Conservation (phyloP, 495 filamentous ascomycete genomes). For the Penicillium desertorum region DNA sequence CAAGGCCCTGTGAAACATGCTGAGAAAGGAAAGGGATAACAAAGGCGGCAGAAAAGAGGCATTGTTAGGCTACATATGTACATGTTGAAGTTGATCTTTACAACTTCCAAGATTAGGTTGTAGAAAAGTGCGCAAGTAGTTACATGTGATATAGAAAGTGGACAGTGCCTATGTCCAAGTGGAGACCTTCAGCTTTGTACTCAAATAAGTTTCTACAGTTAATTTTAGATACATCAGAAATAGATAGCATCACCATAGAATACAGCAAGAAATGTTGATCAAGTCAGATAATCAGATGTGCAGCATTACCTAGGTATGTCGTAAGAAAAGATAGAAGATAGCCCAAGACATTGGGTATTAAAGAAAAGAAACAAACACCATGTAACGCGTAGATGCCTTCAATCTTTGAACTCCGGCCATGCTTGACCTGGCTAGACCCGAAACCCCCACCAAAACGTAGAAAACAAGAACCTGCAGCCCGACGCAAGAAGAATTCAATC, state of each 20-base stretch:
- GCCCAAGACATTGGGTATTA: constrained; percentile 15
- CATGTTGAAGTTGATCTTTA: too few relatives aligned
- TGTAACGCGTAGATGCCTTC: constrained; percentile 30
- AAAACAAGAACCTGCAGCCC: constrained; percentile 12
- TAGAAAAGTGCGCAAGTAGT: too few relatives aligned
- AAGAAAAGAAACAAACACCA: constrained; percentile 20
- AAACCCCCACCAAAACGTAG: constrained; percentile 14
- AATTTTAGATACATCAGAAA: constrained; percentile 2
- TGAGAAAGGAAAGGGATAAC: background rate
- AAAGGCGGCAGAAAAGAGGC: background rate
- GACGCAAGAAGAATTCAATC: constrained; percentile 21
- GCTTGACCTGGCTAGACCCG: constrained; percentile 31
- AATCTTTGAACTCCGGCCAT: constrained; percentile 45
- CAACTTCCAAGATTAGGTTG: too few relatives aligned
- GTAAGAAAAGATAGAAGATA: constrained; percentile 14
- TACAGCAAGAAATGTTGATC: constrained; percentile 8
- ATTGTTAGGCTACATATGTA: background rate
- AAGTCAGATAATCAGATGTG: constrained; percentile 2
- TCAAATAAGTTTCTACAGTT: background rate
- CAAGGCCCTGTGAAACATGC: background rate
- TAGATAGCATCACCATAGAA: constrained; percentile 12
- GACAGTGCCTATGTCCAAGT: too few relatives aligned
- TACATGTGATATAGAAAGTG: too few relatives aligned
- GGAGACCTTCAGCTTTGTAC: background rate
- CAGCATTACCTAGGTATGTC: constrained; percentile 27